Percentiles rank a stretch among this genome's conserved stretches.
Conservation (phyloP, 1,284 basidiomycete species). For the Ganoderma lingzhi region DNA sequence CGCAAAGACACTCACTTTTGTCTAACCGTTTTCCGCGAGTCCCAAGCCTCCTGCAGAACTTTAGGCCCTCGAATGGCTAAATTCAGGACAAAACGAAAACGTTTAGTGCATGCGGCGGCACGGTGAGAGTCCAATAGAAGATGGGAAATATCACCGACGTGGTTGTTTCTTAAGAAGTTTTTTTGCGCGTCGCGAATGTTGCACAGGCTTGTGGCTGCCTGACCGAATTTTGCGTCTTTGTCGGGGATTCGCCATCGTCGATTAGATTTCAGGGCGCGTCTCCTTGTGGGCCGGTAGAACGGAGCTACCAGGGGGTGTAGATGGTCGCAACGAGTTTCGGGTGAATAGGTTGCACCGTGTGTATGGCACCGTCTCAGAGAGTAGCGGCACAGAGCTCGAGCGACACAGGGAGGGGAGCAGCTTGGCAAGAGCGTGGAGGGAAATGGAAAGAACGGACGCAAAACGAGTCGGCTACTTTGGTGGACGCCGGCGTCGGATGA, state of each 20-base stretch:
- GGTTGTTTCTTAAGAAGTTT: constrained; percentile 82
- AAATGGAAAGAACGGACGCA: constrained; percentile 26
- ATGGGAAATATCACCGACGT: constrained; percentile 53
- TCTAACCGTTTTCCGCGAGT: constrained; percentile 86
- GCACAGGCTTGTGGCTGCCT: constrained; percentile 71
- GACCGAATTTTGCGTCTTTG: constrained; percentile 86
- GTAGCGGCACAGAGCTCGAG: background rate
- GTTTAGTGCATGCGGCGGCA: constrained; percentile 26
- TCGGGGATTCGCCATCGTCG: constrained; percentile 89
- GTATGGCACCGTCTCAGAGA: background rate
- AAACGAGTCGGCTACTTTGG: constrained; percentile 29
- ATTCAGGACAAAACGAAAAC: constrained; percentile 24
- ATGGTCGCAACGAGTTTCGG: constrained; percentile 13
- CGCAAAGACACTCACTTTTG: constrained; percentile 81
- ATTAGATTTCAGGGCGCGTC: constrained; percentile 20
- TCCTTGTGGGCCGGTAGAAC: constrained; percentile 21
- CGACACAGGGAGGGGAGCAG: background rate
- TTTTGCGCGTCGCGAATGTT: constrained; percentile 74
- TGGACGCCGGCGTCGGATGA: constrained; percentile 29
- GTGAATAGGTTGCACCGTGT: background rate
- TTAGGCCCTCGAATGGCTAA: constrained; percentile 87
- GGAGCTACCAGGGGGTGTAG: constrained; percentile 14
- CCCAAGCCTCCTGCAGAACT: constrained; percentile 87
- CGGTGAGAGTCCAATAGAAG: constrained; percentile 11
- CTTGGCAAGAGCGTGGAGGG: constrained; percentile 18